These are phyloP conservation scores for Papilionanthe hybrid DNA, from an alignment of 116 monocot genomes.

Conservation along the genomic window DNA sequence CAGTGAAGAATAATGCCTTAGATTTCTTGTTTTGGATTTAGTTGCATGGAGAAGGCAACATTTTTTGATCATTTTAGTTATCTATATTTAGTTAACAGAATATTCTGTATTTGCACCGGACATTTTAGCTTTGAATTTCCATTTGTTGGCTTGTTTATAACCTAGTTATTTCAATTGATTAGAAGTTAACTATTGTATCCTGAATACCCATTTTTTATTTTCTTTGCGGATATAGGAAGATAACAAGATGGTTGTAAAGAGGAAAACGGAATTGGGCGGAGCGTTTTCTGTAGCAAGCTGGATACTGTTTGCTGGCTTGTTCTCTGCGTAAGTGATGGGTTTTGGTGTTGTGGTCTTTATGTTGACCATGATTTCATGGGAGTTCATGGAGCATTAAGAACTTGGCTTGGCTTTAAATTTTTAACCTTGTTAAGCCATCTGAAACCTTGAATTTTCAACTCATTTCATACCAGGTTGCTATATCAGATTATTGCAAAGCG, in stretches of 20 bases:
- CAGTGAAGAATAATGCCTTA: not conserved
- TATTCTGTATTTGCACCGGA: no score
- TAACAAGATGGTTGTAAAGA: conserved; percentile 52
- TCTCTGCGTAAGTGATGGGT: conserved; percentile 64
- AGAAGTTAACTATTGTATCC: not conserved
- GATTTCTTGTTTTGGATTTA: not conserved
- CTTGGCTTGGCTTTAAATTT: not conserved
- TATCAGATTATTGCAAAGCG: conserved; percentile 74
- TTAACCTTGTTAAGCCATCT: not conserved
- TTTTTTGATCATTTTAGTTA: not conserved
- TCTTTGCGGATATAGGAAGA: conserved; percentile 52
- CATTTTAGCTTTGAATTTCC: not conserved
- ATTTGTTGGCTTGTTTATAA: not conserved
- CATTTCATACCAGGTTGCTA: conserved; percentile 45
- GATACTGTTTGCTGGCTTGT: conserved; percentile 76
- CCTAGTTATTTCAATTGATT: not conserved
- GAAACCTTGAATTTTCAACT: conserved; percentile 1
- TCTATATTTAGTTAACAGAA: not conserved
- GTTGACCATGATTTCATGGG: not conserved
- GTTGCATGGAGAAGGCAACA: not conserved
- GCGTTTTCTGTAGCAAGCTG: conserved; percentile 82
- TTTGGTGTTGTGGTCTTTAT: not conserved
- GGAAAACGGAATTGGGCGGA: conserved; percentile 93
- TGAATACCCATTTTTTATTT: not conserved
- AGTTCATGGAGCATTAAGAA: not conserved